These are phyloP conservation scores for Alternaria tenuissima DNA, from an alignment of 2,329 filamentous ascomycete species.

Conservation along the genomic window DNA sequence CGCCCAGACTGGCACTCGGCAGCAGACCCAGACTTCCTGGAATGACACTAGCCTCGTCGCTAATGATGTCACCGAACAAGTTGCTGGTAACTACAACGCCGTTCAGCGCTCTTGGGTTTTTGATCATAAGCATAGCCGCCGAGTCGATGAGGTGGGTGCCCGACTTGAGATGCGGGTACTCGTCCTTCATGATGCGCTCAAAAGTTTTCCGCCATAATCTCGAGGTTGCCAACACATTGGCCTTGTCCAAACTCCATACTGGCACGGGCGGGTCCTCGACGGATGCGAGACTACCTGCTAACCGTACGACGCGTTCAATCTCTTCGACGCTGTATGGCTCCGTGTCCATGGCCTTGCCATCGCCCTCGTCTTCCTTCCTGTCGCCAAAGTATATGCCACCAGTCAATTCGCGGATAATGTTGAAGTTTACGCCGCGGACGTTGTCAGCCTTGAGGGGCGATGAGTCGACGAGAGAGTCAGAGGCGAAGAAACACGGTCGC, in stretches of 20 bases:
- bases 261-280: conserved; percentile 77
- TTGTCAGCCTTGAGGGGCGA: conserved; percentile 88
- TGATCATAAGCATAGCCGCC: conserved; percentile 97
- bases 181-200: conserved; percentile 81
- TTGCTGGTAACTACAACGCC: conserved; percentile 94
- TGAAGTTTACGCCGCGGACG: conserved; percentile 88
- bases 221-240: conserved; percentile 91
- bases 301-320: conserved; percentile 85
- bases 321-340: conserved; percentile 86
- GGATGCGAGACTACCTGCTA: conserved; percentile 82
- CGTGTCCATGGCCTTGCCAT: conserved; percentile 79
- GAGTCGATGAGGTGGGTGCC: conserved; percentile 93
- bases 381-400: conserved; percentile 97
- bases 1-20: conserved; percentile 85
- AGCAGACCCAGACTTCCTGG: conserved; percentile 88
- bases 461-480: conserved; percentile 75
- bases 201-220: conserved; percentile 90
- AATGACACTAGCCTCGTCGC: conserved; percentile 93
- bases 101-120: conserved; percentile 87
- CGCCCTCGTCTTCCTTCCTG: conserved; percentile 79
- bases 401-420: conserved; percentile 90
- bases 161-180: conserved; percentile 86
- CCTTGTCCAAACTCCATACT: conserved; percentile 92
- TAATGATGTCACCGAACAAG: conserved; percentile 94
- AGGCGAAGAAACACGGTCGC: conserved; percentile 93